Percentiles rank a stretch among this genome's conserved stretches.
Evolutionary conservation across 768 basidiomycete species (phyloP).

Genomic region (Termitomyces sp.): DNA sequence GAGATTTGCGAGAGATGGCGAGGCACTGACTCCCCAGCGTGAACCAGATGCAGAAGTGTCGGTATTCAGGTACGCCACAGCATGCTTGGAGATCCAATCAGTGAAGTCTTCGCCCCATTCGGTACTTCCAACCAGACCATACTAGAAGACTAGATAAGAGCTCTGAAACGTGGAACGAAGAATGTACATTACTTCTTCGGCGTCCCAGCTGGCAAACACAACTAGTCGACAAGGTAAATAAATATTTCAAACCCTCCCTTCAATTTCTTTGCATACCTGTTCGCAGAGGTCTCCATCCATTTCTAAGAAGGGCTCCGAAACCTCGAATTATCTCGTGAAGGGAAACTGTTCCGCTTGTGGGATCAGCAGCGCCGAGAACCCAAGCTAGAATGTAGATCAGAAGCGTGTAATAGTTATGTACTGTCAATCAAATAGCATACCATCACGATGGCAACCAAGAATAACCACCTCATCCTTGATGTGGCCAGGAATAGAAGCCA

Average conservation of each 20-base stretch:
- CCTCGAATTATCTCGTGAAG: conserved; percentile 75
- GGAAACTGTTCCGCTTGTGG: conserved; percentile 74
- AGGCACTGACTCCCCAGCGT: conserved; percentile 49
- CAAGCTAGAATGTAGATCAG: conserved; percentile 33
- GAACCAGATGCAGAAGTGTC: conserved; percentile 65
- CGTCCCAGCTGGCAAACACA: conserved; percentile 72
- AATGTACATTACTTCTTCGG: conserved; percentile 50
- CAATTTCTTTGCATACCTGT: conserved; percentile 28
- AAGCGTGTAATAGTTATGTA: not conserved
- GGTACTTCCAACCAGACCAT: conserved; percentile 77
- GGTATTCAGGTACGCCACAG: conserved; percentile 84
- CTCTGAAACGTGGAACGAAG: not conserved
- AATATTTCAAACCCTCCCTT: not conserved
- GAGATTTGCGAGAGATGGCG: conserved; percentile 80
- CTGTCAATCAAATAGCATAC: conserved; percentile 23
- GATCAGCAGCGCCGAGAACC: conserved; percentile 81
- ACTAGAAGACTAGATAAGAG: conserved; percentile 21
- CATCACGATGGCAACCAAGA: conserved; percentile 87
- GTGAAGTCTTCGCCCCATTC: conserved; percentile 94
- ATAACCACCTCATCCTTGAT: conserved; percentile 82
- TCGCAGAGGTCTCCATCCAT: conserved; percentile 81
- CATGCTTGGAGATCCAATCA: conserved; percentile 72
- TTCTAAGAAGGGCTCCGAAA: conserved; percentile 57
- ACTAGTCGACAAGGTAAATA: conserved; percentile 26
- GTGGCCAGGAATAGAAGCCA: conserved; percentile 78